These are phyloP conservation scores for Suillus tomentosus DNA, from an alignment of 768 basidiomycete genomes.

Conservation along the genomic window DNA sequence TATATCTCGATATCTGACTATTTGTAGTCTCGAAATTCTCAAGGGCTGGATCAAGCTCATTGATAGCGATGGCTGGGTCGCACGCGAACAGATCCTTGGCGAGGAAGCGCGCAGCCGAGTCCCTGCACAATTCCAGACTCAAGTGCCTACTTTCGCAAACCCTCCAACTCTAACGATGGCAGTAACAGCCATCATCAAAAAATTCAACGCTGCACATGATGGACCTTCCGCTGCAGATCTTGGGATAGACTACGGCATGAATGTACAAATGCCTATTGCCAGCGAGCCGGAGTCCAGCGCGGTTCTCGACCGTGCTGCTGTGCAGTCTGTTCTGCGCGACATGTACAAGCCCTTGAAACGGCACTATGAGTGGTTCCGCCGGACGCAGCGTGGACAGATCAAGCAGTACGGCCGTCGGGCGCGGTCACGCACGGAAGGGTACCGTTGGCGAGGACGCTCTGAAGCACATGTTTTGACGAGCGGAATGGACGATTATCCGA, in stretches of 20 bases:
- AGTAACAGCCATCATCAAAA: constrained; percentile 84
- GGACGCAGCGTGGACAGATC: constrained; percentile 91
- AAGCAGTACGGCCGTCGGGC: constrained; percentile 85
- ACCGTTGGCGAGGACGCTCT: constrained; percentile 92
- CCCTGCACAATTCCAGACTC: constrained; percentile 86
- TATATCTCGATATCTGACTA: neutral
- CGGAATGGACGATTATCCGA: constrained; percentile 96
- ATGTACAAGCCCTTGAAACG: constrained; percentile 85
- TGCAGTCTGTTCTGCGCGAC: constrained; percentile 47
- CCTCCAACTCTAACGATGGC: constrained; percentile 95
- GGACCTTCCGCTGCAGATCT: constrained; percentile 63
- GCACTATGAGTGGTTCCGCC: constrained; percentile 96
- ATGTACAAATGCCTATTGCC: constrained; percentile 53
- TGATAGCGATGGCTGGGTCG: constrained; percentile 95
- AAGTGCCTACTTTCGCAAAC: constrained; percentile 93
- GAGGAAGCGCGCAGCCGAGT: constrained; percentile 97
- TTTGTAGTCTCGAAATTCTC: constrained; percentile 78
- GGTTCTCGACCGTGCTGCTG: constrained; percentile 39
- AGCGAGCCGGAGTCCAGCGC: constrained; percentile 49
- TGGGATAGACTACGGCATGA: constrained; percentile 62
- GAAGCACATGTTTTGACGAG: constrained; percentile 87
- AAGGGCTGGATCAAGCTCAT: constrained; percentile 89
- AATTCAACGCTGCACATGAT: constrained; percentile 50
- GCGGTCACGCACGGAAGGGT: constrained; percentile 86
- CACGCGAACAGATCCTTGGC: constrained; percentile 92